These are phyloP conservation scores for Xylariaceae sp. DNA, from an alignment of 2,329 filamentous ascomycete species.

Conservation along the genomic window DNA sequence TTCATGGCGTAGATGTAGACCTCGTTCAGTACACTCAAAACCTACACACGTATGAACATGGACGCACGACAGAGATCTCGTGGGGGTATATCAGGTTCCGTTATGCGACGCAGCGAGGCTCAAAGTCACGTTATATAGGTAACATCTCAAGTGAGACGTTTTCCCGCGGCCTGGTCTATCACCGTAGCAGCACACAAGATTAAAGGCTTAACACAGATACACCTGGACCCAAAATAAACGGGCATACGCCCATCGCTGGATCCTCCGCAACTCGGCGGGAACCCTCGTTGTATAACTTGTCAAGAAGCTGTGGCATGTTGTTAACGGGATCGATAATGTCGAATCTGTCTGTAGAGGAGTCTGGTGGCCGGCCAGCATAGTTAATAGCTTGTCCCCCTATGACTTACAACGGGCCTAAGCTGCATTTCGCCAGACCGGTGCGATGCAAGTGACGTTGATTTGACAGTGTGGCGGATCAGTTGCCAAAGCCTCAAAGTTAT, in stretches of 20 bases:
- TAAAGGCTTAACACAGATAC: conserved; percentile 14
- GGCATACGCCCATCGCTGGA: neutral
- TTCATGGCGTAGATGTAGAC: neutral
- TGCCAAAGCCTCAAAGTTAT: neutral
- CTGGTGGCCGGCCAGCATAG: too few relatives aligned
- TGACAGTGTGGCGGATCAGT: neutral
- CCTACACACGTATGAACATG: too few relatives aligned
- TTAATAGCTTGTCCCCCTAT: too few relatives aligned
- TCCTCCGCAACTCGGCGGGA: neutral
- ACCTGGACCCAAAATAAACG: neutral
- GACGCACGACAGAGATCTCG: neutral
- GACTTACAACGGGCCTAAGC: neutral
- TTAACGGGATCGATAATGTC: neutral
- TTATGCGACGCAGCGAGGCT: conserved; percentile 11
- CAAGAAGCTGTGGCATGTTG: neutral
- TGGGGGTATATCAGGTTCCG: conserved; percentile 5
- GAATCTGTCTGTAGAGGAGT: too few relatives aligned
- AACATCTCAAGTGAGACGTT: conserved; percentile 20
- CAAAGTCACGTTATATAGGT: conserved; percentile 10
- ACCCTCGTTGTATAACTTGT: neutral
- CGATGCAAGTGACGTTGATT: neutral
- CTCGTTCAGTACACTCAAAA: too few relatives aligned
- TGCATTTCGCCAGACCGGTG: neutral
- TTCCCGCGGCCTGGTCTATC: conserved; percentile 17
- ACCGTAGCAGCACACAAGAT: conserved; percentile 27